These are phyloP conservation scores for Aristolochia californica DNA, from an alignment of 164 flowering plant species.

Conservation along the genomic window DNA sequence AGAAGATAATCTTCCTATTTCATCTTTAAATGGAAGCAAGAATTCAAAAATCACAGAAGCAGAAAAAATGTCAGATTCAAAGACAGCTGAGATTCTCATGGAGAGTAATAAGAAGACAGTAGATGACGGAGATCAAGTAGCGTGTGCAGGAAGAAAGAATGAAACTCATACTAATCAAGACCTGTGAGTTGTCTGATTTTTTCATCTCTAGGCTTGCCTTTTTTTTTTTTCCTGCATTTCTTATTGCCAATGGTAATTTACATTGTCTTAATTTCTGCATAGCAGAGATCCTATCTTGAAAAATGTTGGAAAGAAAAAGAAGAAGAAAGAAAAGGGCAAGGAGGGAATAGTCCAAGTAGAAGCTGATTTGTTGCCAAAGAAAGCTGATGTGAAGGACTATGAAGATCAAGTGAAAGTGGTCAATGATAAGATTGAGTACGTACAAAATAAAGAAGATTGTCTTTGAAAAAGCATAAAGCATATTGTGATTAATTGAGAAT, in stretches of 20 bases:
- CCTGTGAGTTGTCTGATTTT: not conserved
- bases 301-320: not conserved
- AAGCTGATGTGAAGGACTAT: not conserved
- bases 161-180: not conserved
- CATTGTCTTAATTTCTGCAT: not conserved
- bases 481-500: no score
- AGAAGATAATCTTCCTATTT: slow-evolving; percentile 82
- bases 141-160: slow-evolving; percentile 12
- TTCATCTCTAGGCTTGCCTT: not conserved
- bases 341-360: not conserved
- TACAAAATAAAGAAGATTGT: no score
- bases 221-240: not conserved
- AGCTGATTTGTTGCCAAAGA: not conserved
- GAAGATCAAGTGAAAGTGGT: not conserved
- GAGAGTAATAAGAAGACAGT: slow-evolving; percentile 23
- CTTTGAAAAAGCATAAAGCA: no score
- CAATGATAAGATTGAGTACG: no score
- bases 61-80: slow-evolving; percentile 13
- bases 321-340: slow-evolving; percentile 2
- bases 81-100: slow-evolving; percentile 16
- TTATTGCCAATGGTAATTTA: not conserved
- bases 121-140: not conserved
- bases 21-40: slow-evolving; percentile 10
- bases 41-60: slow-evolving; percentile 12
- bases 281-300: not conserved